Evolutionary conservation across 495 filamentous ascomycete species (phyloP), one percentile per base, ranked within the genome.

Genomic region (Tuber aestivum): DNA sequence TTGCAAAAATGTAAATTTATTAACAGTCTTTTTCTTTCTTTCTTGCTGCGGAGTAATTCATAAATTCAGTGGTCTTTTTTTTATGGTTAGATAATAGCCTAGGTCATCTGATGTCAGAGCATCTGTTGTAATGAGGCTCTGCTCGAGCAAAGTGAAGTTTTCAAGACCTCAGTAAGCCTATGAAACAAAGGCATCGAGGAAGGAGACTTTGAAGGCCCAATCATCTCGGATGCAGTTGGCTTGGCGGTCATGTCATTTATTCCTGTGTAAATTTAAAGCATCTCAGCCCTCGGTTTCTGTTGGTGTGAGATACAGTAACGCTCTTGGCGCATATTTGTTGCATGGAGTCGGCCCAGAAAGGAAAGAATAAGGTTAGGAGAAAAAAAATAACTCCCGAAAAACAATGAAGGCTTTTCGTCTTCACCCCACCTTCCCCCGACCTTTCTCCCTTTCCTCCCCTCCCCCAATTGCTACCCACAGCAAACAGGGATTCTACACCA

Each of bases 1-100:
- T 65, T 65, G 56, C 56, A 65, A 65, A 65, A 65, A 65, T 65
- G 56, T 65, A 65, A 65, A 65, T 65, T 32, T 65, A 65, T 65
- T 27, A 65, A 12, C 10, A 32, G 56, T 56, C 23, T 21, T 56
- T 21, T 6, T 4, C 9, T 50, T 50, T 8, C 32, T 65, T 18
- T 32, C 8, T 18, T 65, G 56, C 56, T 16, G 32, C n/a, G 56
- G 56, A 65, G 56, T 65, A 65, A 16, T 65, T 65, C 56, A 65
- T 65, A 65, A 65, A 65, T 65, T 32, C n/a, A 65, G n/a, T 65
- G 56, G 23, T n/a, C n/a, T n/a, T n/a, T 65, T 65, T 48, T 65
- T 65, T 65, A 65, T 32, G 56, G 12, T 65, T 32, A 5, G n/a
- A 32, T n/a, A 56, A n/a, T n/a, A n/a, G n/a, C n/a, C n/a, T 56